Evolutionary conservation across 2,329 filamentous ascomycete species (phyloP).

Genomic region (Exutisphaerella laricina): DNA sequence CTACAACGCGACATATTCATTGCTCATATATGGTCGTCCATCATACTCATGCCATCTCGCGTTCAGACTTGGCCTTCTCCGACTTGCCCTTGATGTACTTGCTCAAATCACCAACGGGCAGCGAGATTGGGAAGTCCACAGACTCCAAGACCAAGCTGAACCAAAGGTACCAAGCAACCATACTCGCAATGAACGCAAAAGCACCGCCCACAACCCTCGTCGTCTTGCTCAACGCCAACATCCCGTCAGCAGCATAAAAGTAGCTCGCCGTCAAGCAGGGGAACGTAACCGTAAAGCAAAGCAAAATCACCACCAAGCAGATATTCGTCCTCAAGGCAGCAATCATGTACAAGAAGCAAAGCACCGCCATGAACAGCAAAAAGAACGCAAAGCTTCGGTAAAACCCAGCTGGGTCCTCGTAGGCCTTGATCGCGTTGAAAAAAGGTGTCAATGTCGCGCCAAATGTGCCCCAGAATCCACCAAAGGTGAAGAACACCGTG

Average conservation of each 20-base stretch:
- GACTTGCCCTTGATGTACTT: constrained; percentile 16
- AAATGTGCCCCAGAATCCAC: constrained; percentile 49
- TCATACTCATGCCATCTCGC: constrained; percentile 13
- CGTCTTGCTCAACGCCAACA: constrained; percentile 4
- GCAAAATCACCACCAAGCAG: constrained; percentile 19
- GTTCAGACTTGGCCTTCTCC: constrained; percentile 13
- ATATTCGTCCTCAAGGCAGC: constrained; percentile 19
- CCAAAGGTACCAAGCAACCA: constrained; percentile 18
- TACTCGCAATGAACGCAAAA: constrained; percentile 13
- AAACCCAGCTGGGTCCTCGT: constrained; percentile 9
- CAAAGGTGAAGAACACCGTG: constrained; percentile 49
- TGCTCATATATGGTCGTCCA: too few species aligned
- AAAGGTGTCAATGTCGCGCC: constrained; percentile 4
- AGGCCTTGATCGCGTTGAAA: constrained; percentile 3
- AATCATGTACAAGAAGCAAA: constrained; percentile 19
- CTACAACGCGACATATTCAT: too few species aligned
- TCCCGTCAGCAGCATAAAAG: constrained; percentile 14
- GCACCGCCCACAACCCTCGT: constrained; percentile 9
- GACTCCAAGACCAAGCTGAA: constrained; percentile 17
- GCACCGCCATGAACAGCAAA: constrained; percentile 15
- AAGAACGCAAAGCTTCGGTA: constrained; percentile 14
- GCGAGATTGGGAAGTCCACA: constrained; percentile 18
- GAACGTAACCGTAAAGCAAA: constrained; percentile 19
- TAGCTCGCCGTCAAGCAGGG: constrained; percentile 14
- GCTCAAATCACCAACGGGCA: constrained; percentile 20